Base-by-base conservation (phyloP, 2,329 filamentous ascomycete species). In the Pseudogymnoascus destructans region DNA sequence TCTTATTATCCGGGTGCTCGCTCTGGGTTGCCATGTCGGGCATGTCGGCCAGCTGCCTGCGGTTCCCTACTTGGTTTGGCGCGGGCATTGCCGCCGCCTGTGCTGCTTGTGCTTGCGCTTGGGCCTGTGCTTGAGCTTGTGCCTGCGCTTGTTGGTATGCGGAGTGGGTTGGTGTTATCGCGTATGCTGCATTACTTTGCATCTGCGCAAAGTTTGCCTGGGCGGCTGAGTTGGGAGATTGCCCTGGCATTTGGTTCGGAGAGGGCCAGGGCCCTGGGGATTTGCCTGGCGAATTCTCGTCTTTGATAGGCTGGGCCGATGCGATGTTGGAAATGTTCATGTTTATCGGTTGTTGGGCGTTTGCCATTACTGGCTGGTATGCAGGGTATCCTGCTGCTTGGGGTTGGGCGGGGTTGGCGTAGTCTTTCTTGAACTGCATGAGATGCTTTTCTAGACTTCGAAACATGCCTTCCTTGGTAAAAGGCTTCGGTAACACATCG, bases 401-500 rank as follows among this genome's bases (percentile, higher is more conserved):
- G 9, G 61, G 42, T 9, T 57, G 32, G 27, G 58, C 58, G 19
- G 62, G 58, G 30, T 61, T 61, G 23, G 59, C 57, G 10, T 63
- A 58, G 11, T 82, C 80, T 67, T 89, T 89, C 68, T 95, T 84
- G 61, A 95, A 77, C 68, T 90, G 86, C n/a, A 82, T 79, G 55
- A 97, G 77, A 68, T 96, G 89, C 68, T 92, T 95, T 71, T 93
- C 88, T 27, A 98, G 78, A 73, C 95, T 86, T 63, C 86, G 84
- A 59, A 89, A 78, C 75, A 93, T 88, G 36, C 87, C 88, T 64
- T 90, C 87, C 66, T 87, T 86, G 3, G 93, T 98, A 70, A 98
- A 98, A 0, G 93, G 93, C 69, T 98, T 98, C 0, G 93, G 92
- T 61, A 98, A 75, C 15, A 98, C 92, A 68, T 95, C 93, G 68